phyloP scores from a whole-genome alignment of 495 filamentous ascomycete species.

The Daldinia decipiens region DNA sequence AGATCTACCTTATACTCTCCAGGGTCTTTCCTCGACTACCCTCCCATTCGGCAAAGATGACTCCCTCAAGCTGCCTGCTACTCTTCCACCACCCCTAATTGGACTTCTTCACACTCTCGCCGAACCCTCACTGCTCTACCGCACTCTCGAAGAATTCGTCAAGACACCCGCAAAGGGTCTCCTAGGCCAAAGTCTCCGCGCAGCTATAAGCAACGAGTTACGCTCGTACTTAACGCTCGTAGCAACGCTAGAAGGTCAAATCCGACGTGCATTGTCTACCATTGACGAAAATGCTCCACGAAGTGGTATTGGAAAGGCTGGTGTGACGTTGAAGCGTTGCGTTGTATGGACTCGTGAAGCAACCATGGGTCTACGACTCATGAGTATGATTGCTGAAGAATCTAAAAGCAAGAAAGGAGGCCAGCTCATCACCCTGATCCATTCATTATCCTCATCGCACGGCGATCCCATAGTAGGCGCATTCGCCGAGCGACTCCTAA shows the following conservation, averaged over 20 bases:
- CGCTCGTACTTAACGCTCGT: constrained; percentile 93
- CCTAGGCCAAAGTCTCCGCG: constrained; percentile 92
- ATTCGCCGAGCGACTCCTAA: constrained; percentile 91
- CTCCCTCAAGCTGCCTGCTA: constrained; percentile 76
- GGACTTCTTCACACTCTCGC: constrained; percentile 89
- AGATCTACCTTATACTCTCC: constrained; percentile 92
- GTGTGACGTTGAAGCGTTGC: constrained; percentile 95
- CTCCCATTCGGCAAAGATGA: constrained; percentile 75
- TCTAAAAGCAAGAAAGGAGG: constrained; percentile 87
- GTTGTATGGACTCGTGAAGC: constrained; percentile 98
- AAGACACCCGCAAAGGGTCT: constrained; percentile 72
- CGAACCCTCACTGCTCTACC: constrained; percentile 91
- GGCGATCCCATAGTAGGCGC: constrained; percentile 94
- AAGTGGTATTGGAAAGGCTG: constrained; percentile 79
- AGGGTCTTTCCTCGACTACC: constrained; percentile 88
- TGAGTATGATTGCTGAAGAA: constrained; percentile 94
- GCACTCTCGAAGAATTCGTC: constrained; percentile 80
- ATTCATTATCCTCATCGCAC: constrained; percentile 90
- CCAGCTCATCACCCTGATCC: constrained; percentile 92
- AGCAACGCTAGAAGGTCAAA: constrained; percentile 93
- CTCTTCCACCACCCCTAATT: constrained; percentile 83
- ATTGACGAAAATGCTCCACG: constrained; percentile 71
- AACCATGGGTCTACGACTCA: constrained; percentile 93
- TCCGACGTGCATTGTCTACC: constrained; percentile 78
- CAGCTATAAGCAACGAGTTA: constrained; percentile 85